Evolutionary conservation across 768 basidiomycete genomes (phyloP).

Genomic region (Agrocybe chaxingu): DNA sequence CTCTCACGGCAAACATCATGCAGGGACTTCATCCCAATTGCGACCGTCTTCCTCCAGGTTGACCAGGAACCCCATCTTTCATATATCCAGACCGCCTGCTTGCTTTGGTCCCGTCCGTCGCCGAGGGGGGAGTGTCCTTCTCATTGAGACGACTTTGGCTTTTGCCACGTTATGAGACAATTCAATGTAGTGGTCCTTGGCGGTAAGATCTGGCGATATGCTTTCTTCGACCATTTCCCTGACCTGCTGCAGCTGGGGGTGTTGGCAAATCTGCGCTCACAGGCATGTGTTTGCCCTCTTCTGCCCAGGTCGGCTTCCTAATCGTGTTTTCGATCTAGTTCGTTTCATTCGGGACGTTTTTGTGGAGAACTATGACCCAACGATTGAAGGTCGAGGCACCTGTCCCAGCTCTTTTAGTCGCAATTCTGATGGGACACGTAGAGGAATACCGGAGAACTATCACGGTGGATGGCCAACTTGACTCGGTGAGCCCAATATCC

Average conservation of each 20-base stretch:
- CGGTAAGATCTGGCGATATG: conserved; percentile 39
- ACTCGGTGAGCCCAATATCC: conserved; percentile 44
- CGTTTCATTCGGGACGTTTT: conserved; percentile 73
- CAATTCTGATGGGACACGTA: conserved; percentile 25
- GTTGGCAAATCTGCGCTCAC: conserved; percentile 88
- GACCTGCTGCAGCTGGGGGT: conserved; percentile 61
- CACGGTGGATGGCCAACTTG: conserved; percentile 61
- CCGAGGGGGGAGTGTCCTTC: neutral
- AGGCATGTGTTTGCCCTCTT: conserved; percentile 25
- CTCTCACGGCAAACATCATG: conserved; percentile 23
- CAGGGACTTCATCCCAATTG: conserved; percentile 10
- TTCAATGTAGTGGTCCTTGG: conserved; percentile 81
- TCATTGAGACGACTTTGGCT: neutral
- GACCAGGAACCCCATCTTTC: conserved; percentile 2
- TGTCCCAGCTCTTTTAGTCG: neutral
- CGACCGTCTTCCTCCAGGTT: conserved; percentile 10
- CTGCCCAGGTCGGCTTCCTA: neutral
- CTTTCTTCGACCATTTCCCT: conserved; percentile 6
- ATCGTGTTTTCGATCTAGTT: conserved; percentile 31
- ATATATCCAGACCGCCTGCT: neutral
- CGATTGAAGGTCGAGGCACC: conserved; percentile 65
- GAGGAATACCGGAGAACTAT: conserved; percentile 70
- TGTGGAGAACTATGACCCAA: conserved; percentile 77
- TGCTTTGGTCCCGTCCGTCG: neutral
- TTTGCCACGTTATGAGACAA: conserved; percentile 47